Evolutionary conservation across 352 stramenopile species (phyloP).

Genomic region (Halophytophthora batemanensis): DNA sequence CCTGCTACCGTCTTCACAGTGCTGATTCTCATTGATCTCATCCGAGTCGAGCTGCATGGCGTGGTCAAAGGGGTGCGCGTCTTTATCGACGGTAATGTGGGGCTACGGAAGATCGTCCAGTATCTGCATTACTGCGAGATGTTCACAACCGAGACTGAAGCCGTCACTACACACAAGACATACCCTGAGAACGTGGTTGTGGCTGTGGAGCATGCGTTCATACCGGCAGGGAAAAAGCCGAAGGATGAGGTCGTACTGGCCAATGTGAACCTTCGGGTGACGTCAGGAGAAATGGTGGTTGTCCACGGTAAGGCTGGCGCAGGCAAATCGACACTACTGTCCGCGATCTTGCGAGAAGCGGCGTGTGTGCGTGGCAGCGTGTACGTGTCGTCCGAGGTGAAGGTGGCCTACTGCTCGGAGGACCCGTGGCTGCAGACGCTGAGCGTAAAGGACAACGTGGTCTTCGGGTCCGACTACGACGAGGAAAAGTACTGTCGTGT

Average conservation of each 20-base stretch:
- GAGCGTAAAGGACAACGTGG: constrained; percentile 91
- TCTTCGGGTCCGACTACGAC: constrained; percentile 81
- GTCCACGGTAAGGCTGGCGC: constrained; percentile 34
- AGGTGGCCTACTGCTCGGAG: constrained; percentile 77
- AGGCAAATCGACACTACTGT: constrained; percentile 41
- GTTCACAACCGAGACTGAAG: constrained; percentile 1
- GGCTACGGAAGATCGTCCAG: constrained; percentile 20
- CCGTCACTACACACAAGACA: constrained; percentile 2
- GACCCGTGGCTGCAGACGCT: constrained; percentile 94
- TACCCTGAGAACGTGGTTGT: constrained; percentile 22
- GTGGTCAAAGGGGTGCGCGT: constrained; percentile 32
- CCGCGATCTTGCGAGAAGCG: constrained; percentile 34
- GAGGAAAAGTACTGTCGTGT: constrained; percentile 39
- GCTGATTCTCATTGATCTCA: constrained; percentile 30
- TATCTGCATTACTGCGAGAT: constrained; percentile 25
- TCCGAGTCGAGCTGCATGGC: constrained; percentile 31
- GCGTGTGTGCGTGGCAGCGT: constrained; percentile 22
- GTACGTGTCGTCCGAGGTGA: constrained; percentile 24
- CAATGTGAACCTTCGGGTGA: constrained; percentile 28
- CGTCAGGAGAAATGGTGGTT: constrained; percentile 31
- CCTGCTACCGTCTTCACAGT: constrained; percentile 35
- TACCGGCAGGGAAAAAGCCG: constrained; percentile 13
- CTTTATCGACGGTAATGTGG: constrained; percentile 21
- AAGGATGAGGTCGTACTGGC: constrained; percentile 28
- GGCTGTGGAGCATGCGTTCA: constrained; percentile 18